These are phyloP conservation scores for Zea luxurians DNA, from an alignment of 176 grass and related monocot species.

Conservation along the genomic window DNA sequence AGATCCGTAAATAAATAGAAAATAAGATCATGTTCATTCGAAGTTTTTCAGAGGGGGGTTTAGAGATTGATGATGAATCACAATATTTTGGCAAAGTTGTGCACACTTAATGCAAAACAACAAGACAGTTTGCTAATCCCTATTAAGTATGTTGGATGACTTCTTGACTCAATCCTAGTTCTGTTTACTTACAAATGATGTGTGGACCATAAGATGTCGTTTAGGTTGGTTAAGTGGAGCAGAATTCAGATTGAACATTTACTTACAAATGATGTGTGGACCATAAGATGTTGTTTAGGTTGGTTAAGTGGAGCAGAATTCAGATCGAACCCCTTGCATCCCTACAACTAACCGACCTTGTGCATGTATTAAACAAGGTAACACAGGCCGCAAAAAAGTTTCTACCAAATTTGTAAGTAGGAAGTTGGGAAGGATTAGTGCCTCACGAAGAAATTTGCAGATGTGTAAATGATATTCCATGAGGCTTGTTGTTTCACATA, in stretches of 20 bases:
- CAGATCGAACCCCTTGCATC: neutral
- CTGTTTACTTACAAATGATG: neutral
- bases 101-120: no score
- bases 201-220: neutral
- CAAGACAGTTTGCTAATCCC: no score
- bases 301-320: neutral
- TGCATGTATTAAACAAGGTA: neutral
- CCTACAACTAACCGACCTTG: neutral
- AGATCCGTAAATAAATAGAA: neutral
- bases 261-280: neutral
- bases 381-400: neutral
- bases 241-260: neutral
- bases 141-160: neutral
- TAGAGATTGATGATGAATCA: no score
- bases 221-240: neutral
- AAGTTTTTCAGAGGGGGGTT: no score
- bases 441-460: constrained; percentile 15
- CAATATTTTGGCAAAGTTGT: no score
- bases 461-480: neutral
- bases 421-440: constrained; percentile 9
- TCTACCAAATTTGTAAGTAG: constrained; percentile 19
- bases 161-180: neutral
- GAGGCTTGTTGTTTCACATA: constrained; percentile 16
- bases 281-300: neutral
- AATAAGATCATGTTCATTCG: no score